These are phyloP conservation scores for Bolboschoenus planiculmis DNA, from an alignment of 176 grass and related monocot species.

Conservation along the genomic window DNA sequence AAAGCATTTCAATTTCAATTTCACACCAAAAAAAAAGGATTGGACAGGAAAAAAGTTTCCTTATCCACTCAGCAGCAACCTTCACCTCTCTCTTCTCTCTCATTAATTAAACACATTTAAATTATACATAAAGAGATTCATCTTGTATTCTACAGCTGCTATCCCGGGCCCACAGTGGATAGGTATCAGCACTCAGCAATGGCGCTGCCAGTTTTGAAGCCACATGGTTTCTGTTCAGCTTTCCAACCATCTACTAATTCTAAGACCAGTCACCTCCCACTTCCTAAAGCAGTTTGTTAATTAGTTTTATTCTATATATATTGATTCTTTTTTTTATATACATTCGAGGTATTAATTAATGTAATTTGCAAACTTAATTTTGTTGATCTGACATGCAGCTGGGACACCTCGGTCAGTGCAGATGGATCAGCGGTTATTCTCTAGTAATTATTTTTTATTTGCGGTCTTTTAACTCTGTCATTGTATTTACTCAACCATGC, in stretches of 20 bases:
- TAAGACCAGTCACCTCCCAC: neutral
- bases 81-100: neutral
- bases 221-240: slow-evolving; percentile 29
- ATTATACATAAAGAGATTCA: neutral
- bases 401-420: neutral
- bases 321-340: neutral
- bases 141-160: neutral
- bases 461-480: too few species aligned
- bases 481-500: too few species aligned
- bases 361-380: neutral
- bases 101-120: neutral
- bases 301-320: neutral
- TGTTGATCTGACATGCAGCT: slow-evolving; percentile 24
- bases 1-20: neutral
- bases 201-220: slow-evolving; percentile 45
- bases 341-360: neutral
- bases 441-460: neutral
- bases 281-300: slow-evolving; percentile 17
- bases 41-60: slow-evolving; percentile 28
- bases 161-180: slow-evolving; percentile 2
- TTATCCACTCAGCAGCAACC: slow-evolving; percentile 30
- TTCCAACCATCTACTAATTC: slow-evolving; percentile 27
- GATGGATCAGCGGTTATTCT: neutral
- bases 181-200: slow-evolving; percentile 30
- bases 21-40: neutral